A percentile compares a stretch with the other conserved stretches of the same genome.
These are phyloP conservation scores for Curvularia spicifera DNA, from an alignment of 2,329 filamentous ascomycete genomes.

Conservation along the genomic window DNA sequence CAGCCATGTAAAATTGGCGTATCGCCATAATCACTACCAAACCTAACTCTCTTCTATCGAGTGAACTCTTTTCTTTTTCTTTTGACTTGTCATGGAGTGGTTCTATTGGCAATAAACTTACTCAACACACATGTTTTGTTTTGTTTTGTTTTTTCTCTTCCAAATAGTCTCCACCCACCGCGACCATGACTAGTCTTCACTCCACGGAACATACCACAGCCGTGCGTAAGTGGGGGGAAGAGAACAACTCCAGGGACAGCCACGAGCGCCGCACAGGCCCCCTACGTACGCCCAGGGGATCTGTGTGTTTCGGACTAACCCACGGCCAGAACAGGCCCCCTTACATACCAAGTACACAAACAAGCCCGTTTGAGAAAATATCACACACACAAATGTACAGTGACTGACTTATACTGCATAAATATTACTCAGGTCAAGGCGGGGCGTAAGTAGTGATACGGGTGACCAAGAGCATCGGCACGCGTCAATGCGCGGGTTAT, in stretches of 20 bases:
- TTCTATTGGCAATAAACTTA: conserved; percentile 2
- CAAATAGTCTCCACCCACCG: neutral
- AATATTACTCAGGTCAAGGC: neutral
- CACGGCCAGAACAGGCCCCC: neutral
- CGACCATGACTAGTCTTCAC: conserved; percentile 9
- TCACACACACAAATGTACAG: neutral
- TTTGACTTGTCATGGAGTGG: neutral
- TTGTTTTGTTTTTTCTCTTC: conserved; percentile 3
- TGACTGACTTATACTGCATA: conserved; percentile 9
- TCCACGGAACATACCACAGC: conserved; percentile 3
- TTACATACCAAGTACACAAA: neutral
- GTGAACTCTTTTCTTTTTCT: neutral
- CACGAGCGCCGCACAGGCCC: too few relatives aligned
- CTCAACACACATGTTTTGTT: neutral
- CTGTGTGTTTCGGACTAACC: neutral
- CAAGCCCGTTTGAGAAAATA: neutral
- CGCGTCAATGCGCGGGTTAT: conserved; percentile 2
- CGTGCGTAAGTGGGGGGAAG: neutral
- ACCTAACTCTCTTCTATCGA: neutral
- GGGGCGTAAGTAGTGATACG: neutral
- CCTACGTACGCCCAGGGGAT: neutral
- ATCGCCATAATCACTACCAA: neutral
- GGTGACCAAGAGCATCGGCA: neutral
- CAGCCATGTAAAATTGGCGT: conserved; percentile 7
- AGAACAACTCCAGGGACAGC: neutral